phyloP scores from a whole-genome alignment of 805 yeast species.

The Kazachstania martiniae region DNA sequence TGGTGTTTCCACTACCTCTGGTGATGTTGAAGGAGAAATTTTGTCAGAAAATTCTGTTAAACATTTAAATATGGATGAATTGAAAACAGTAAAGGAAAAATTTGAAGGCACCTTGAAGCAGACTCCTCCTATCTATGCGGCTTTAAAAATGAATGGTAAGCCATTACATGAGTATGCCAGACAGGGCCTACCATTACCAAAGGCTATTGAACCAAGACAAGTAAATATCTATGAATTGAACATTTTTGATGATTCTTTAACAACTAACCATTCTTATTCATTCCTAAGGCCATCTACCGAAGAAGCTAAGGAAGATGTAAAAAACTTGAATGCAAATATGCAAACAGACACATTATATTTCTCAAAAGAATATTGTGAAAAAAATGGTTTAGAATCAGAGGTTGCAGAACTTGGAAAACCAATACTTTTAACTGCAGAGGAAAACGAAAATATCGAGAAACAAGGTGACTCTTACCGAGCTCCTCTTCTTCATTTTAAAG shows the following conservation, averaged over 20 bases:
- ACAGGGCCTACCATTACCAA: constrained; percentile 74
- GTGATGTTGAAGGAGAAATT: constrained; percentile 83
- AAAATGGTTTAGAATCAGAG: constrained; percentile 32
- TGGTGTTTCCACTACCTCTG: constrained; percentile 88
- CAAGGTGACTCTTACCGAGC: constrained; percentile 38
- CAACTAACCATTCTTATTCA: constrained; percentile 44
- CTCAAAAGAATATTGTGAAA: constrained; percentile 43
- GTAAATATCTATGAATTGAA: constrained; percentile 49
- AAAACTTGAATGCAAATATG: constrained; percentile 38
- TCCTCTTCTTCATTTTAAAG: constrained; percentile 60
- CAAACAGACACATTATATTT: constrained; percentile 53
- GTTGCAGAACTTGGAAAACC: constrained; percentile 33
- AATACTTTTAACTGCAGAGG: constrained; percentile 29
- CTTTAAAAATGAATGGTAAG: constrained; percentile 88
- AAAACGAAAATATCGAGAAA: constrained; percentile 15
- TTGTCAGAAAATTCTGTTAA: constrained; percentile 44
- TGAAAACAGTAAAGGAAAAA: constrained; percentile 42
- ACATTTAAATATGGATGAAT: constrained; percentile 45
- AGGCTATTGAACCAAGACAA: constrained; percentile 65
- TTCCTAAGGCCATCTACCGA: constrained; percentile 30
- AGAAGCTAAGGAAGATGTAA: constrained; percentile 17
- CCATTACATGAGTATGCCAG: constrained; percentile 93
- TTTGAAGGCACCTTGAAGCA: constrained; percentile 78
- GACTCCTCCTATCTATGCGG: constrained; percentile 92
- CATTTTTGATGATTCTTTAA: constrained; percentile 40